These are phyloP conservation scores for Penicillium longicatenatum DNA, from an alignment of 495 filamentous ascomycete species.

Conservation along the genomic window DNA sequence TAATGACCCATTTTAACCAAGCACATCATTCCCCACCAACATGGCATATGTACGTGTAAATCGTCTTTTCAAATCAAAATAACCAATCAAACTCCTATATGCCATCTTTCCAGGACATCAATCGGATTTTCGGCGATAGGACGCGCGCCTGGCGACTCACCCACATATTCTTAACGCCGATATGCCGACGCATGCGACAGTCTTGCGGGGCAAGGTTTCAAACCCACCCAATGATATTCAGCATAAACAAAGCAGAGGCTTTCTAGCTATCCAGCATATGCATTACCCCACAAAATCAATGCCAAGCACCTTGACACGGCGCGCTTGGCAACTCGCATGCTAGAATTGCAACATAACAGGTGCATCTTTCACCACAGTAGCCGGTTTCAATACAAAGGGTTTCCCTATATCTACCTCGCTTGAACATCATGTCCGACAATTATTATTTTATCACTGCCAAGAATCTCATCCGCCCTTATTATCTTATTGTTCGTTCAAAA, in stretches of 20 bases:
- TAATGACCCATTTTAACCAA: not conserved
- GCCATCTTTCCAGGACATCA: not conserved
- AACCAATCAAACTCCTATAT: not conserved
- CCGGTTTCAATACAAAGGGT: not conserved
- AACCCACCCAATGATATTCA: not conserved
- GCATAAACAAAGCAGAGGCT: not conserved
- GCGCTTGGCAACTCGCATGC: not conserved
- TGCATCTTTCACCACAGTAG: conserved; percentile 8
- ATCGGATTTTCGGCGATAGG: not conserved
- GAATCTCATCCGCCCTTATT: not conserved
- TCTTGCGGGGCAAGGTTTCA: not conserved
- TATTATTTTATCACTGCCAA: not conserved
- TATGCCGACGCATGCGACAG: not conserved
- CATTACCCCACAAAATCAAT: conserved; percentile 3
- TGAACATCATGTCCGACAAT: not conserved
- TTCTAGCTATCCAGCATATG: too few relatives aligned
- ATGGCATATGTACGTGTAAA: too few relatives aligned
- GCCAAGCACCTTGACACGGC: not conserved
- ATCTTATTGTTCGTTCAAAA: not conserved
- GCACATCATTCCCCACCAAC: not conserved
- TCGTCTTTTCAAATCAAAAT: too few relatives aligned
- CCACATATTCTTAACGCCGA: not conserved
- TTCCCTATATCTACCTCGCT: not conserved
- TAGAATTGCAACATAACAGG: conserved; percentile 13
- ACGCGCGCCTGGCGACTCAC: not conserved